Percentiles rank a stretch among this genome's conserved stretches.
phyloP scores from a whole-genome alignment of 495 filamentous ascomycete genomes.

The Hyphodiscus hymeniophilus region DNA sequence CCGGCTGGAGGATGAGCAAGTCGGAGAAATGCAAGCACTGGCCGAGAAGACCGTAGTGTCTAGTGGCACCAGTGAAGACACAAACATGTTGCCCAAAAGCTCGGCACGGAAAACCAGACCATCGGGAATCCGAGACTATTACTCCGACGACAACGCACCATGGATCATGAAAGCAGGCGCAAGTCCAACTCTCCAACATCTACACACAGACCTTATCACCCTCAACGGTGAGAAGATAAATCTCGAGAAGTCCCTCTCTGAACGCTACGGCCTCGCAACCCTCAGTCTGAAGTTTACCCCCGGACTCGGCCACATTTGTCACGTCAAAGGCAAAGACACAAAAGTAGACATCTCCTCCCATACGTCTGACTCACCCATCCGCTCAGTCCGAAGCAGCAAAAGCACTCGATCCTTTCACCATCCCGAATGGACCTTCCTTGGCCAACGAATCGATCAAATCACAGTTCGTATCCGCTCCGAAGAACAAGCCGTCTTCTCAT shows the following conservation, averaged over 20 bases:
- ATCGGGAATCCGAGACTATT: constrained; percentile 37
- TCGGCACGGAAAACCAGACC: constrained; percentile 28
- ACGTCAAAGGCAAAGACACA: constrained; percentile 77
- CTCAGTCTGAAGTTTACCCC: constrained; percentile 79
- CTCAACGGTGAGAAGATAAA: constrained; percentile 48
- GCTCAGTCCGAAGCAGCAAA: constrained; percentile 65
- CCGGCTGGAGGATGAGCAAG: constrained; percentile 61
- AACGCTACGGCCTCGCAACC: constrained; percentile 37
- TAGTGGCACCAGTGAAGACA: constrained; percentile 39
- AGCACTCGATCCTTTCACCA: constrained; percentile 79
- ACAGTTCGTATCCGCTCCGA: constrained; percentile 55
- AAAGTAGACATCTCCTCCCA: constrained; percentile 23
- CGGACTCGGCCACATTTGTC: constrained; percentile 77
- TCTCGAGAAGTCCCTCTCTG: constrained; percentile 52
- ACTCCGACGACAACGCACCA: constrained; percentile 48
- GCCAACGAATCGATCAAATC: constrained; percentile 60
- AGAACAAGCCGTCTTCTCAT: constrained; percentile 45
- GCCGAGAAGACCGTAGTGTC: constrained; percentile 57
- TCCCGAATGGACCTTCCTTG: constrained; percentile 74
- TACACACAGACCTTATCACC: constrained; percentile 56
- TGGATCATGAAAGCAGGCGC: constrained; percentile 86
- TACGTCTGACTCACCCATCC: not conserved
- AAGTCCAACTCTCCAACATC: constrained; percentile 48
- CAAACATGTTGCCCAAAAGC: constrained; percentile 32
- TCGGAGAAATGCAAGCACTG: constrained; percentile 55